Evolutionary conservation across 1,284 basidiomycete species (phyloP).

Genomic region (Sanghuangporus baumii): DNA sequence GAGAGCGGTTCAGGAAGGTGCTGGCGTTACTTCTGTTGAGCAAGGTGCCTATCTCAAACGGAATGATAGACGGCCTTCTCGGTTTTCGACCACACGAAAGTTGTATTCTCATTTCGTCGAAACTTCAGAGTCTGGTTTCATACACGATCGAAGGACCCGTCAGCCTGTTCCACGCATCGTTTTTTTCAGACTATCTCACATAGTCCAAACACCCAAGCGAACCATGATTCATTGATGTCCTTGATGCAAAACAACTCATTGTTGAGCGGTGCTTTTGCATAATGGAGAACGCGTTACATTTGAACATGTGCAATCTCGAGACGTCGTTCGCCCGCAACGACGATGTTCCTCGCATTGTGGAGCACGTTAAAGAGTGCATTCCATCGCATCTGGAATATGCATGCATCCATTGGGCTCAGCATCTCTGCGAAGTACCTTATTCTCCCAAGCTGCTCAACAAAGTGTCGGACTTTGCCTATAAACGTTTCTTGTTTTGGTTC

Average conservation of each 20-base stretch:
- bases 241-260: not conserved
- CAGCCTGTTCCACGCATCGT: not conserved
- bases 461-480: not conserved
- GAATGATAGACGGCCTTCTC: not conserved
- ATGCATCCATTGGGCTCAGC: constrained; percentile 1
- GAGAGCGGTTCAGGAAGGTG: not conserved
- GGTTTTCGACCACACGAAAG: not conserved
- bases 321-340: constrained; percentile 3
- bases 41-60: not conserved
- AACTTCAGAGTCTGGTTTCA: not conserved
- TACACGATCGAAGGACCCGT: not conserved
- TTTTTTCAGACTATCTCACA: not conserved
- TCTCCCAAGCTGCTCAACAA: not conserved
- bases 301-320: constrained; percentile 14
- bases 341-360: not conserved
- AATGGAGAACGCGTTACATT: constrained; percentile 18
- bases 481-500: constrained; percentile 1
- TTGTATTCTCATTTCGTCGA: not conserved
- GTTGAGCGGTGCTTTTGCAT: not conserved
- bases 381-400: not conserved
- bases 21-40: not conserved
- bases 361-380: not conserved
- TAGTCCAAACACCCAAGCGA: not conserved
- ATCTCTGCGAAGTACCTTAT: not conserved
- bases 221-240: not conserved